Base-by-base conservation (phyloP, 805 yeast species). In the Hanseniaspora nectarophila region DNA sequence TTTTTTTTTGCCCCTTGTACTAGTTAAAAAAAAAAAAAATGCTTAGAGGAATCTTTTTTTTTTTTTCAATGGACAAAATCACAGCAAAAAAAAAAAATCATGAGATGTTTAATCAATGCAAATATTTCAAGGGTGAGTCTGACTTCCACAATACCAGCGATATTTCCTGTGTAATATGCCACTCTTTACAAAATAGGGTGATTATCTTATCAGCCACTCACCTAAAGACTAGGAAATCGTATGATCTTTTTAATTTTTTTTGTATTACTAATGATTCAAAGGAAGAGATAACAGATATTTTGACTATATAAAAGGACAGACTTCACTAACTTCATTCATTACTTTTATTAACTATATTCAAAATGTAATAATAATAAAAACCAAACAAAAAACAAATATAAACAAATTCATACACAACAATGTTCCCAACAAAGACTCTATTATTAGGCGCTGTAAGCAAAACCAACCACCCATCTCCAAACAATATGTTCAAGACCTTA, bases 71-170 rank as follows among this genome's bases (percentile, higher is more conserved):
- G 32, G 24, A n/a, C n/a, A n/a, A n/a, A n/a, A n/a, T n/a, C n/a
- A n/a, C n/a, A n/a, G n/a, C n/a, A 37, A 23, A 3, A 47, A 47
- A 48, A 40, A 48, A 48, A 48, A 34, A 31, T 15, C 43, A 48
- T 20, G 34, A 42, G 45, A 42, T 42, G 45, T 42, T 42, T 42
- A 42, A 42, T 42, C 45, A 42, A 42, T 29, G 28, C 7, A 1
- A 6, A 7, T 16, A 29, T 4, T 15, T 31, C 9, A n/a, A n/a
- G 13, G 7, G 15, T 12, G n/a, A 31, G 5, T 13, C 7, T n/a
- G 13, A 31, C 6, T 12, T 31, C n/a, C 10, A 12, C 23, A 15
- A 13, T 15, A 21, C 7, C 5, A 5, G n/a, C 26, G 16, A 21
- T 8, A 37, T 18, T 12, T 5, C 16, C 23, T 23, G 13, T 37